These are phyloP conservation scores for Hordeum vulgare DNA, from an alignment of 176 grass and related monocot genomes.

Conservation along the genomic window MorexV3_pseudomolecules_assembly NC_058518.1:504705033-504705532, in stretches of 20 bases:
- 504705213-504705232: constrained; percentile 5
- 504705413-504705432: neutral
- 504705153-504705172: neutral
- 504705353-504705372: neutral
- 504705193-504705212: neutral
- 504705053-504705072: neutral
- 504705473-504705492: neutral
- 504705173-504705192: neutral
- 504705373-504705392: neutral
- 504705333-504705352: neutral
- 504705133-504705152: neutral
- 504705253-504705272: neutral
- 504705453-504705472: neutral
- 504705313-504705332: neutral
- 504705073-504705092: neutral
- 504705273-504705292: neutral
- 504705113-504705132: neutral
- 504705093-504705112: neutral
- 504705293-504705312: neutral
- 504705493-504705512: neutral
- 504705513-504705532: neutral
- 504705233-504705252: neutral
- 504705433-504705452: neutral
- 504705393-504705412: neutral
- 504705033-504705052: neutral